Conservation (phyloP, 1,284 basidiomycete species). For the Ceratobasidium sp. region DNA sequence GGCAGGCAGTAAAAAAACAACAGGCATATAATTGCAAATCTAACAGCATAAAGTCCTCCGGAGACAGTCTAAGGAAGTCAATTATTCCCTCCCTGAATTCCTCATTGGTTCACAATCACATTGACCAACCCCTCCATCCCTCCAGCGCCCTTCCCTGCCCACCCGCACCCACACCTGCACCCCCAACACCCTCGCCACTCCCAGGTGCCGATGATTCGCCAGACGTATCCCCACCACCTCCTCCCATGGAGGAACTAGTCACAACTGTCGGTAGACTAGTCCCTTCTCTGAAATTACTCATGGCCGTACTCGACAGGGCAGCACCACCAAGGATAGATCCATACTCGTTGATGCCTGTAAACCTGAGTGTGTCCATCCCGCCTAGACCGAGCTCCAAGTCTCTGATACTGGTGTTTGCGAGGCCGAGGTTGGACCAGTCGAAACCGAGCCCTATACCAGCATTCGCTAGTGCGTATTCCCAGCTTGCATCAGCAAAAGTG, state of each 20-base stretch:
- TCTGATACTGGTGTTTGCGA: neutral
- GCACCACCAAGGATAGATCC: too few relatives aligned
- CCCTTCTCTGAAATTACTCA: too few relatives aligned
- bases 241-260: too few relatives aligned
- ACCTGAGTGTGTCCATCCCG: too few relatives aligned
- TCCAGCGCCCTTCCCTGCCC: conserved; percentile 19
- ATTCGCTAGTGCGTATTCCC: conserved; percentile 30
- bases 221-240: neutral
- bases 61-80: too few relatives aligned
- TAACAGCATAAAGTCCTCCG: too few relatives aligned
- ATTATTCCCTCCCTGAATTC: neutral
- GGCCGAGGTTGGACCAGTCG: neutral
- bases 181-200: neutral
- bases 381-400: too few relatives aligned
- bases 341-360: too few relatives aligned
- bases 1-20: too few relatives aligned
- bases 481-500: neutral
- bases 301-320: too few relatives aligned
- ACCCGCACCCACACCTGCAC: neutral
- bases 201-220: neutral
- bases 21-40: too few relatives aligned
- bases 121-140: conserved; percentile 27
- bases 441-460: neutral
- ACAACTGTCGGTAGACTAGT: too few relatives aligned
- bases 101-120: conserved; percentile 10